A percentile compares a stretch with the other conserved stretches of the same genome.
Evolutionary conservation across 129 eudicot species (phyloP).

Genomic region (Escallonia rubra): DNA sequence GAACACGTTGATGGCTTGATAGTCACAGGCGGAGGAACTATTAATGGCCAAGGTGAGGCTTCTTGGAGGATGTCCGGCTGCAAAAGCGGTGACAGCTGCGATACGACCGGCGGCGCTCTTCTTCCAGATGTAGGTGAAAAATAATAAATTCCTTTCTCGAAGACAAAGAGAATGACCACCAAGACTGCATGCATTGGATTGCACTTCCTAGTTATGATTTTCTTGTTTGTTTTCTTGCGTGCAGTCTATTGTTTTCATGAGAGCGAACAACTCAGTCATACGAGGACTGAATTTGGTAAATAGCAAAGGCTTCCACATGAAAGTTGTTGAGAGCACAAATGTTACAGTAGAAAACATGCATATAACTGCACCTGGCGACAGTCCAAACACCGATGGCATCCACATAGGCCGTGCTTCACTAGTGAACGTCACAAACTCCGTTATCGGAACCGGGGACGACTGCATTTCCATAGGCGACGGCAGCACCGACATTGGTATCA

Average conservation of each 20-base stretch:
- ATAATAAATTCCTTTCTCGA: too few species aligned
- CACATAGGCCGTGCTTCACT: conserved; percentile 18
- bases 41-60: conserved; percentile 30
- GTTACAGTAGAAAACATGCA: background rate
- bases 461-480: conserved; percentile 53
- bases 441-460: conserved; percentile 46
- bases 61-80: conserved; percentile 9
- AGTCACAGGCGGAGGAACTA: conserved; percentile 37
- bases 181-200: too few species aligned
- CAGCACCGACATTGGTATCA: conserved; percentile 8
- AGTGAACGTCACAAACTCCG: conserved; percentile 13
- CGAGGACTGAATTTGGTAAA: conserved; percentile 11
- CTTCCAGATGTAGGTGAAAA: conserved; percentile 38
- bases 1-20: conserved; percentile 24
- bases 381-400: conserved; percentile 57
- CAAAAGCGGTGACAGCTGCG: background rate
- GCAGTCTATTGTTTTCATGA: conserved; percentile 33
- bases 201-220: background rate
- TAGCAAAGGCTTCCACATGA: conserved; percentile 38
- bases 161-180: background rate
- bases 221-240: background rate
- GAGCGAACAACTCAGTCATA: conserved; percentile 11
- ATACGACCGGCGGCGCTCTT: background rate
- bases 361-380: conserved; percentile 28
- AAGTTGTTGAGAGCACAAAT: conserved; percentile 14